Percentiles rank a stretch among this genome's conserved stretches.
Evolutionary conservation across 2,329 filamentous ascomycete genomes (phyloP).

Genomic region (Colletotrichum sp.): DNA sequence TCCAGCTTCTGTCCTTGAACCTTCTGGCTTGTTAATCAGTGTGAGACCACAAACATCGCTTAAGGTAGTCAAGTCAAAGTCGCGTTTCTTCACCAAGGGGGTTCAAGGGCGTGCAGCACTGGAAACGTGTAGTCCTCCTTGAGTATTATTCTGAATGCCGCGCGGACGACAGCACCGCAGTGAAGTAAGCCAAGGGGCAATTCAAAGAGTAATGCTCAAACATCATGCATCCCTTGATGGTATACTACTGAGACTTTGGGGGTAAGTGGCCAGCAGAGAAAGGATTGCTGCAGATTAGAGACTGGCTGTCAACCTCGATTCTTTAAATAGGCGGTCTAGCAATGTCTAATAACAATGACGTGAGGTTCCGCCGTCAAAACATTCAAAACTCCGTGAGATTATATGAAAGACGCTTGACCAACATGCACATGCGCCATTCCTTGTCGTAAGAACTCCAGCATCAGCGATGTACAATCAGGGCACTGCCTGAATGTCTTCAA

Average conservation of each 20-base stretch:
- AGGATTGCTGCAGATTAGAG: not conserved
- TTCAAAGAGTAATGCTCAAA: not conserved
- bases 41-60: too few relatives aligned
- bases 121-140: too few relatives aligned
- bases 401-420: not conserved
- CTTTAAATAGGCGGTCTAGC: not conserved
- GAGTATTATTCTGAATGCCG: not conserved
- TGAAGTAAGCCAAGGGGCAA: not conserved
- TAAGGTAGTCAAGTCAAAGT: too few relatives aligned
- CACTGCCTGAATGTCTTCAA: not conserved
- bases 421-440: not conserved
- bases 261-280: accelerated
- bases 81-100: too few relatives aligned
- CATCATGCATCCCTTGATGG: not conserved
- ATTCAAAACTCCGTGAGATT: accelerated
- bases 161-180: not conserved
- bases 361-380: accelerated
- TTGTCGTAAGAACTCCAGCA: not conserved
- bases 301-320: not conserved
- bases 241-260: accelerated
- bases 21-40: too few relatives aligned
- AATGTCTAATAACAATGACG: too few relatives aligned
- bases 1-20: too few relatives aligned
- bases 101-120: too few relatives aligned
- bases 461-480: not conserved